Conservation (phyloP, 2,329 filamentous ascomycete species). For the Exserohilum turcica region DNA sequence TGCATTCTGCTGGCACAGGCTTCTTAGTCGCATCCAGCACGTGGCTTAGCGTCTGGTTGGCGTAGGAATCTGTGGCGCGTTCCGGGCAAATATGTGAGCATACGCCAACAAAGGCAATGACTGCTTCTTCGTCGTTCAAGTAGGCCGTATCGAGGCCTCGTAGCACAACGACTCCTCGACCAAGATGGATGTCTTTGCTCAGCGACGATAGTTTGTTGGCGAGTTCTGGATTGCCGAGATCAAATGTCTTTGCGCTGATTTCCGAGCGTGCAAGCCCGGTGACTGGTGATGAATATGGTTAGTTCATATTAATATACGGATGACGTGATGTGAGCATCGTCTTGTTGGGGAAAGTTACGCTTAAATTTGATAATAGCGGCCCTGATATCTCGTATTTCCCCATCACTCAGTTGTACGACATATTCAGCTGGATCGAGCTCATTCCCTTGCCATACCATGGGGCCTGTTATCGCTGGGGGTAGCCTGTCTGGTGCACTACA, state of each 20-base stretch:
- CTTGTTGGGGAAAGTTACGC: conserved; percentile 20
- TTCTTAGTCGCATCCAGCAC: conserved; percentile 46
- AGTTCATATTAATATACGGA: neutral
- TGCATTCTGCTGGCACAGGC: conserved; percentile 38
- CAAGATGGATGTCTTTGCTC: conserved; percentile 39
- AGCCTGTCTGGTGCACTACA: conserved; percentile 35
- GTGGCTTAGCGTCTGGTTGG: conserved; percentile 46
- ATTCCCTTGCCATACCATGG: conserved; percentile 42
- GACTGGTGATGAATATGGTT: conserved; percentile 15
- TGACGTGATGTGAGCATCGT: neutral
- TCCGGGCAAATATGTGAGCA: conserved; percentile 38
- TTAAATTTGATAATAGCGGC: conserved; percentile 44
- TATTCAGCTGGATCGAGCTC: conserved; percentile 37
- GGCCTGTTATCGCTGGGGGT: conserved; percentile 33
- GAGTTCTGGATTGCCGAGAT: conserved; percentile 28
- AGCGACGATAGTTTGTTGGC: conserved; percentile 30
- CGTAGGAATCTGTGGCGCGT: conserved; percentile 46
- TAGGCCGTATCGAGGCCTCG: conserved; percentile 41
- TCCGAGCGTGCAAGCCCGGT: conserved; percentile 21
- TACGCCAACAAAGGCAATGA: conserved; percentile 44
- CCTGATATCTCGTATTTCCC: conserved; percentile 37
- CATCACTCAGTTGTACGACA: conserved; percentile 29
- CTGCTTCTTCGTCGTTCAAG: conserved; percentile 46
- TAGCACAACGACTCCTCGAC: conserved; percentile 37
- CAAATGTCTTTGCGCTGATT: conserved; percentile 35